Evolutionary conservation across 768 basidiomycete genomes (phyloP), one percentile per base, ranked within the genome.

Genomic region (Auricularia sp.): DNA sequence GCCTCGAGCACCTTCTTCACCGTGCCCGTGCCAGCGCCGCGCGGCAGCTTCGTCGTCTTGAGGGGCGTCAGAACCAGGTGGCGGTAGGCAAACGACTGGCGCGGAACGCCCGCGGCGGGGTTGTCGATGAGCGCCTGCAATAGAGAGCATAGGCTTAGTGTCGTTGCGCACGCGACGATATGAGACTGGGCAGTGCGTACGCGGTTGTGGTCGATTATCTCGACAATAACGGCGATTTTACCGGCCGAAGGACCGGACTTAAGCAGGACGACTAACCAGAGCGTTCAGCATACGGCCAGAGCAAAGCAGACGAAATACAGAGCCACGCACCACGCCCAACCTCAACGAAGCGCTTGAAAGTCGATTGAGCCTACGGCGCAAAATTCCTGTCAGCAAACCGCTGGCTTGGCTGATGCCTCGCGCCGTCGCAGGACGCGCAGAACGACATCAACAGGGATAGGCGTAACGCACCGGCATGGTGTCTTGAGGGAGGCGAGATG

Each of bases 171-270:
- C 29, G 29, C 29, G 29, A 29, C 2, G 29, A 29, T 29, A 29
- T 29, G 29, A 29, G 29, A 18, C 12, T 11, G 33, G 29, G 21
- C 23, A 7, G 5, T 21, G 76, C 90, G 67, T 74, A 97, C 96
- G 75, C 95, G 87, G 83, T 94, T 96, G 84, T 98, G 96, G 85
- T 98, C 97, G 68, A 98, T 95, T 77, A 98, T 95, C 78, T 98
- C 94, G 61, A 86, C 87, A 75, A 99, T 95, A 68, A 93, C 89
- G 64, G 97, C 97, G 71, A 97, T 91, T 77, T 87, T 90, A 70
- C 94, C 94, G 56, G 85, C 81, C 65, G 79, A 84, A 64, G 92
- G 91, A 64, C 96, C 96, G 65, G 87, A 77, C 76, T 90, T 91
- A 80, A 98, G 83, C 79, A 98, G 93, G 76, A 98, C 93, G 67